Evolutionary conservation across 139 green algal species (phyloP).

Genomic region (Chlamydomonas sphaeroides): DNA sequence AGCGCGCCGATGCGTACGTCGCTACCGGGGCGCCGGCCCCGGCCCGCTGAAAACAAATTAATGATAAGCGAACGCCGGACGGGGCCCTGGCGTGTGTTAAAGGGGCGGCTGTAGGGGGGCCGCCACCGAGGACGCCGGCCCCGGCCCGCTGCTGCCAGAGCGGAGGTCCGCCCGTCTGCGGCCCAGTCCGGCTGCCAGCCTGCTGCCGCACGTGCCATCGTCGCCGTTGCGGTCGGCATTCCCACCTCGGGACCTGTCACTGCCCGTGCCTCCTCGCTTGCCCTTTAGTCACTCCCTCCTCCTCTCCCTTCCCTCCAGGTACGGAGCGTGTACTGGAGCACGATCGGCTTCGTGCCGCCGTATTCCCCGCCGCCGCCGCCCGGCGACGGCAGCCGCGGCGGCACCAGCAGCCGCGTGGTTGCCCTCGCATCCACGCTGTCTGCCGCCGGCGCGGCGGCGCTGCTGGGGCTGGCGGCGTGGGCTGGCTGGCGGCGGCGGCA

Average conservation of each 20-base stretch:
- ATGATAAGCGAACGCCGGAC: too few relatives aligned
- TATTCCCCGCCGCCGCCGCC: neutral
- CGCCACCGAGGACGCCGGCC: too few relatives aligned
- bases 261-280: neutral
- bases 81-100: too few relatives aligned
- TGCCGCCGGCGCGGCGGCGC: neutral
- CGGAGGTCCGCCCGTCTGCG: too few relatives aligned
- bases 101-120: too few relatives aligned
- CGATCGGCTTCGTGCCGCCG: neutral
- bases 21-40: too few relatives aligned
- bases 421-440: neutral
- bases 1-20: too few relatives aligned
- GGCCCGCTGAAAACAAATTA: too few relatives aligned
- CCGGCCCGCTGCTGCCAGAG: too few relatives aligned
- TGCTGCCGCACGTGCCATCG: too few relatives aligned
- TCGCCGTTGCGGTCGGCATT: too few relatives aligned
- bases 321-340: neutral
- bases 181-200: neutral
- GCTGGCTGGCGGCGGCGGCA: neutral
- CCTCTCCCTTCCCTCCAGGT: neutral
- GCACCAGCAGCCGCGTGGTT: neutral
- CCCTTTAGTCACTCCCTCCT: neutral
- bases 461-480: neutral
- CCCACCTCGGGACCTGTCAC: too few relatives aligned
- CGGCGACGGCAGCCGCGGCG: neutral